Evolutionary conservation across 1,284 basidiomycete genomes (phyloP).

Genomic region (Austroboletus novae-zelandiae): DNA sequence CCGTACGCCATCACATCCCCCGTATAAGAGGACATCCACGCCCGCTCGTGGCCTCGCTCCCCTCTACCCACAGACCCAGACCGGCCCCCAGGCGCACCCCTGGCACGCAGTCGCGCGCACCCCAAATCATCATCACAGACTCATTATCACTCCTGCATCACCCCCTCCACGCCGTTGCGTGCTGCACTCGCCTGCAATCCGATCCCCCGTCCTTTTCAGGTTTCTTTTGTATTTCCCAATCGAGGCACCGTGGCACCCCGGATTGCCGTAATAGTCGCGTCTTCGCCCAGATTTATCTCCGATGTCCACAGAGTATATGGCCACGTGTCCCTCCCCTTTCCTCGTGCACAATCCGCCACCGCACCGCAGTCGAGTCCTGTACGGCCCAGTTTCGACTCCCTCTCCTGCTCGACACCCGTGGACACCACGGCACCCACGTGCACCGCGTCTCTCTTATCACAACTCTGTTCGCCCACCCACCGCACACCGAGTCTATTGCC

Average conservation of each 20-base stretch:
- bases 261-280: slow-evolving; percentile 29
- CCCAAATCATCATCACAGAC: slow-evolving; percentile 23
- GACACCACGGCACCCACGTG: slow-evolving; percentile 28
- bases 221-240: slow-evolving; percentile 20
- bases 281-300: slow-evolving; percentile 31
- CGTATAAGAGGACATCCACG: slow-evolving; percentile 20
- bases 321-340: slow-evolving; percentile 27
- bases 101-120: slow-evolving; percentile 19
- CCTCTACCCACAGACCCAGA: slow-evolving; percentile 31
- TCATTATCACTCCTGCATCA: slow-evolving; percentile 3
- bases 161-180: slow-evolving; percentile 23
- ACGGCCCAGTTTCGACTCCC: background rate
- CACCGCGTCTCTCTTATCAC: slow-evolving; percentile 13
- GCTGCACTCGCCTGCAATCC: slow-evolving; percentile 10
- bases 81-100: slow-evolving; percentile 13
- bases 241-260: slow-evolving; percentile 29
- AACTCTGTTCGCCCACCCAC: slow-evolving; percentile 18
- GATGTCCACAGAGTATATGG: slow-evolving; percentile 12
- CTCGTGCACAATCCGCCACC: slow-evolving; percentile 18
- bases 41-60: slow-evolving; percentile 20
- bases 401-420: slow-evolving; percentile 13
- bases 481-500: slow-evolving; percentile 8
- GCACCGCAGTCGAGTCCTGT: slow-evolving; percentile 27
- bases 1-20: background rate
- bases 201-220: slow-evolving; percentile 22